phyloP scores from a whole-genome alignment of 306 rosid genomes.

The Lablab purpureus region DNA sequence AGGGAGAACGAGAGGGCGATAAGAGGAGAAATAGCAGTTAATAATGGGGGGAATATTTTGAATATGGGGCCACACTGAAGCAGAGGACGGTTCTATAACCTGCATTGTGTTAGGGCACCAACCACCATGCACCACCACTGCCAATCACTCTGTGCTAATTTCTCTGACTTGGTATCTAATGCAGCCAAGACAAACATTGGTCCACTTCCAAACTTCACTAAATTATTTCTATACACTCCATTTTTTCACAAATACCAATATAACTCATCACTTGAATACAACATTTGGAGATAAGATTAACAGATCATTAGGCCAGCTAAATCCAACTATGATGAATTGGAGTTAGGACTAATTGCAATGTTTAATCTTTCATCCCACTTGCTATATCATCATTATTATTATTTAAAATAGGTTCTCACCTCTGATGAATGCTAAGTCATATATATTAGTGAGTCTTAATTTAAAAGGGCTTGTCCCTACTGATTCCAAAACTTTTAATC shows the following conservation, averaged over 20 bases:
- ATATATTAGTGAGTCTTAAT: constrained; percentile 34
- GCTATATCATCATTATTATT: not conserved
- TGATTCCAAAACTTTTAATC: constrained; percentile 48
- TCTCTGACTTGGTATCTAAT: constrained; percentile 37
- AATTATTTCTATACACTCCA: not conserved
- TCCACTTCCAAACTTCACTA: constrained; percentile 20
- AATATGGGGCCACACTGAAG: not conserved
- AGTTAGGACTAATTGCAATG: constrained; percentile 31
- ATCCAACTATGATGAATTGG: constrained; percentile 50
- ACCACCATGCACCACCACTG: constrained; percentile 9
- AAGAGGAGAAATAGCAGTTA: not conserved
- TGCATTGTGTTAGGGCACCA: constrained; percentile 34
- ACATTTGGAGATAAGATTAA: constrained; percentile 59
- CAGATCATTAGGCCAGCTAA: constrained; percentile 60
- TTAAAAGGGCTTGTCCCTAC: constrained; percentile 44
- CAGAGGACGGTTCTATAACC: constrained; percentile 7
- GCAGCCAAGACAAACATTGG: constrained; percentile 42
- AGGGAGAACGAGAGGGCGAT: too few relatives aligned
- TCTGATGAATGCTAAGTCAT: constrained; percentile 34
- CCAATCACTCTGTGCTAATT: constrained; percentile 22
- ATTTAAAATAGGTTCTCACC: constrained; percentile 11
- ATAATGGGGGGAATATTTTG: not conserved
- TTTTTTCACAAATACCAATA: not conserved
- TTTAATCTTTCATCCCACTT: constrained; percentile 28
- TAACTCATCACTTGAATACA: not conserved